Evolutionary conservation across 2,329 filamentous ascomycete genomes (phyloP).

Genomic region (Nigrospora oryzae): DNA sequence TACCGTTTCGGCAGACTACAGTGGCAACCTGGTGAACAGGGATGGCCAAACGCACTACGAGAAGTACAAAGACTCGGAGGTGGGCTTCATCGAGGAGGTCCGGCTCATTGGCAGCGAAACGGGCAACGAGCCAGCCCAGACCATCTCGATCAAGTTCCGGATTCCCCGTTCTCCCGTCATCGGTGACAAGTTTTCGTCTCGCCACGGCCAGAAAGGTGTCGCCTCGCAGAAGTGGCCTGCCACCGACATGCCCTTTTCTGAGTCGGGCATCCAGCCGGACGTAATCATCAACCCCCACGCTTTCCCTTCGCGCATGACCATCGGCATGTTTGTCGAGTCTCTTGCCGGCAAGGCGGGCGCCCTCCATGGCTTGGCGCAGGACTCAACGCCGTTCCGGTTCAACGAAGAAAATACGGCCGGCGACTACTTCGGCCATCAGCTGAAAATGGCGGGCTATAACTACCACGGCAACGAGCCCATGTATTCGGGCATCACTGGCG

Average conservation of each 20-base stretch:
- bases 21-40: conserved; percentile 71
- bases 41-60: conserved; percentile 82
- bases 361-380: conserved; percentile 90
- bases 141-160: conserved; percentile 86
- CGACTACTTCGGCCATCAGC: conserved; percentile 93
- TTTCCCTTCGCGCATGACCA: conserved; percentile 99
- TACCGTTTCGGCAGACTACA: conserved; percentile 72
- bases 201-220: conserved; percentile 97
- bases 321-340: conserved; percentile 98
- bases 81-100: conserved; percentile 86
- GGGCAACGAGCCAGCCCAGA: conserved; percentile 76
- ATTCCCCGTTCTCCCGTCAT: conserved; percentile 86
- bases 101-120: conserved; percentile 80
- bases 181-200: conserved; percentile 97
- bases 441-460: conserved; percentile 92
- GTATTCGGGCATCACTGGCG: conserved; percentile 94
- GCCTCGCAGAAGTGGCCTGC: conserved; percentile 92
- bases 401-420: conserved; percentile 85
- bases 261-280: conserved; percentile 93
- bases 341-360: conserved; percentile 91
- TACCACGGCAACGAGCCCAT: conserved; percentile 98
- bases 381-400: conserved; percentile 92
- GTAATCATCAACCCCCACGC: conserved; percentile 99
- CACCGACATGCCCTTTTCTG: conserved; percentile 91
- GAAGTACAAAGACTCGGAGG: conserved; percentile 89